Evolutionary conservation across 1,284 basidiomycete species (phyloP).

Genomic region (Inonotus obliquus): DNA sequence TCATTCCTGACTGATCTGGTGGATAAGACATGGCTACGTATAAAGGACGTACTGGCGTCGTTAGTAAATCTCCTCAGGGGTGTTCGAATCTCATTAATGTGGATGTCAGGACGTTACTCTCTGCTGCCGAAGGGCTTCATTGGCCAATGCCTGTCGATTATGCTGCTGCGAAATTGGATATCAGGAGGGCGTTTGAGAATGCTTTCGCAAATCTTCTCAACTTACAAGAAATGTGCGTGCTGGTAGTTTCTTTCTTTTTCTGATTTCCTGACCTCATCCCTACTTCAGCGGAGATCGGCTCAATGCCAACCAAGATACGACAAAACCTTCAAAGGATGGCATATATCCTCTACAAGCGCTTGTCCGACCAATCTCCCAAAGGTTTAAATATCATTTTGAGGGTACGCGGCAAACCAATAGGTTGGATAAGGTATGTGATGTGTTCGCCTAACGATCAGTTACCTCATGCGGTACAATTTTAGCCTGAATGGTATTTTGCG

Average conservation of each 20-base stretch:
- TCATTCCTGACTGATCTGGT: constrained; percentile 53
- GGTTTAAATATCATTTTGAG: constrained; percentile 97
- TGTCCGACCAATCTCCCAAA: constrained; percentile 77
- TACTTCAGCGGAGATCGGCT: constrained; percentile 47
- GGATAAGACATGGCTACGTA: constrained; percentile 68
- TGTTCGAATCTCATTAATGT: constrained; percentile 16
- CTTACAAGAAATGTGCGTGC: constrained; percentile 71
- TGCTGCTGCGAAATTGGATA: constrained; percentile 38
- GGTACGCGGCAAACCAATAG: constrained; percentile 83
- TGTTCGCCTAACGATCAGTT: constrained; percentile 8
- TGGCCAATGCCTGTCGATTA: constrained; percentile 83
- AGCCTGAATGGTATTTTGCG: constrained; percentile 98
- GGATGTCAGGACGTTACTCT: constrained; percentile 49
- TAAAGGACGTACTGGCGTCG: constrained; percentile 63
- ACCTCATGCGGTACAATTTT: constrained; percentile 4
- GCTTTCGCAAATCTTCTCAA: constrained; percentile 72
- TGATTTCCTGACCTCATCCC: constrained; percentile 10
- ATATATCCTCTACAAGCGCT: constrained; percentile 82
- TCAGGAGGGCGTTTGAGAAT: constrained; percentile 62
- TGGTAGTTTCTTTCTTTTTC: constrained; percentile 16
- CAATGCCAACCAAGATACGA: constrained; percentile 24
- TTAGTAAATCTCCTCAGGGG: constrained; percentile 33
- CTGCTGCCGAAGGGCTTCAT: constrained; percentile 63
- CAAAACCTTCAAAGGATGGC: constrained; percentile 39
- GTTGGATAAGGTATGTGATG: constrained; percentile 82